Percentiles rank a stretch among this genome's conserved stretches.
Conservation (phyloP, 1,284 basidiomycete species). For the Uromyces viciae-fabae region DNA sequence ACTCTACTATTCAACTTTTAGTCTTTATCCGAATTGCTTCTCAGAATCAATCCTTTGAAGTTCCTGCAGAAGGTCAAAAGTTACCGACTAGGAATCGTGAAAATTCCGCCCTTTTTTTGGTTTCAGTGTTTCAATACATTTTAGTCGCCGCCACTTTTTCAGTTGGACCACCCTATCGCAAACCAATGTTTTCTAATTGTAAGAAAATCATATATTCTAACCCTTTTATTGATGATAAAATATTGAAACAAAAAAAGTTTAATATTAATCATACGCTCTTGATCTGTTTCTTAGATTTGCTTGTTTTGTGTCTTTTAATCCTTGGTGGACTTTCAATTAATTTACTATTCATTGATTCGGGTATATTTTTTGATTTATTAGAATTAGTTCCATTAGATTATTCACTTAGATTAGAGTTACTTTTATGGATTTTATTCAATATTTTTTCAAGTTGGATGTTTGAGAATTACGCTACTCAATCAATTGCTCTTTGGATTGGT, state of each 20-base stretch:
- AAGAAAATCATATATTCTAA: conserved; percentile 6
- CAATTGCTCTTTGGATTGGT: conserved; percentile 36
- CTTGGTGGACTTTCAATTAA: conserved; percentile 28
- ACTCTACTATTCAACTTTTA: conserved; percentile 76
- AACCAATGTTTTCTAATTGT: conserved; percentile 93
- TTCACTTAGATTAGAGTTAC: conserved; percentile 26
- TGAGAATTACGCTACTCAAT: conserved; percentile 35
- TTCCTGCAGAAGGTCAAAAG: conserved; percentile 64
- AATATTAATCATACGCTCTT: background rate
- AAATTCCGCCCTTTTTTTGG: conserved; percentile 85
- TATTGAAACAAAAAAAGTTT: too few relatives aligned
- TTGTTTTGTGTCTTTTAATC: conserved; percentile 30
- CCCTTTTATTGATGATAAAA: background rate
- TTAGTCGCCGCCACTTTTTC: conserved; percentile 93
- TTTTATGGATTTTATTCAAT: conserved; percentile 27
- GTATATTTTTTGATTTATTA: conserved; percentile 21
- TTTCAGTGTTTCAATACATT: conserved; percentile 98
- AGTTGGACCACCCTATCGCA: conserved; percentile 93
- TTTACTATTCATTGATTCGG: conserved; percentile 25
- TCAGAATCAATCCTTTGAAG: conserved; percentile 66
- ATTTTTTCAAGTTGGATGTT: conserved; percentile 27
- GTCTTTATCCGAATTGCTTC: conserved; percentile 80
- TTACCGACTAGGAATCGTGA: conserved; percentile 88
- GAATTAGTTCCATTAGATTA: conserved; percentile 16
- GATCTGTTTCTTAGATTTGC: conserved; percentile 13